Evolutionary conservation across 1,139 yeast species (phyloP), one percentile per base, ranked within the genome.

Genomic region (Groenewaldozyma sp.): DNA sequence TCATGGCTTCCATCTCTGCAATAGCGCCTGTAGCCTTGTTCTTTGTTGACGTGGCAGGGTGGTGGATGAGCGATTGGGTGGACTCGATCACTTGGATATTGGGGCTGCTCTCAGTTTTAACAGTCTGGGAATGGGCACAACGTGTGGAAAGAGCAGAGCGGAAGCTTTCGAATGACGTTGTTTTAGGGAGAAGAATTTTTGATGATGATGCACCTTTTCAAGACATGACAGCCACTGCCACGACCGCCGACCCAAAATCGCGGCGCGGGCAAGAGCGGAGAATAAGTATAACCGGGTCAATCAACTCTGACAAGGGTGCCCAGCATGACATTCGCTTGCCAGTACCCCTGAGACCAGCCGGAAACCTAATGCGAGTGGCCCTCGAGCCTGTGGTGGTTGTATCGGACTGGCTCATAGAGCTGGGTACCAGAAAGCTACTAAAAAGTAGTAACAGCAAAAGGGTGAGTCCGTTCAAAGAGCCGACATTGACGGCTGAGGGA

Each of bases 71-170:
- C 45, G 82, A 79, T 48, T 66, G 82, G 46, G 74, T 86, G 11
- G 93, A 82, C 54, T 65, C 82, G 34, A 78, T 82, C 54, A 77
- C 81, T 32, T 76, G 84, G 28, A 78, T 81, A 1, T 71, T 80
- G 6, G 78, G 79, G 51, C 73, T 81, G 11, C 65, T 80, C 16
- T 73, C 84, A 28, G 81, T 83, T 35, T 82, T 81, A 5, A 68
- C 80, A 9, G 84, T 83, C 0, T 82, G 93, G 91, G 94, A 82
- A 59, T 84, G 94, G 93, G 73, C 82, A 44, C 82, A 81, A 52
- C 70, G 82, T 44, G 70, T 78, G 41, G 71, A 72, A 41, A 62
- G 70, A 10, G 61, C 78, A 24, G 77, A 76, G 63, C 72, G 74
- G 46, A 65, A 65, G 11, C 71, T 70, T 42, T 91, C 82, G 51